Base-by-base conservation (phyloP, 2,329 filamentous ascomycete species). In the Colletotrichum cordylinicola region DNA sequence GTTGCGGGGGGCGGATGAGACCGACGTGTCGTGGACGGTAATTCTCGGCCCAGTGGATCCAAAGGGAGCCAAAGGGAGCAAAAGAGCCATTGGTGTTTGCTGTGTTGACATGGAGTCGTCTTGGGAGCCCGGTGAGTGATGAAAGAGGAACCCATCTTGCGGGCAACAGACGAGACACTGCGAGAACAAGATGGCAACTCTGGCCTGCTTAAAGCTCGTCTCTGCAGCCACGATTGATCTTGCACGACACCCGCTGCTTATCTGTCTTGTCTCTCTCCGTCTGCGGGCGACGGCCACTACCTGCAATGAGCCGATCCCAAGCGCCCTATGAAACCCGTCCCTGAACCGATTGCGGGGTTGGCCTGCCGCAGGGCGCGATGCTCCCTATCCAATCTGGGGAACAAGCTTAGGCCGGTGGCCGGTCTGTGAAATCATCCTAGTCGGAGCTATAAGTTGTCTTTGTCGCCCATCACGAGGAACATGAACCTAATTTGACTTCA, bases 291-390 rank as follows among this genome's bases (percentile, higher is more conserved):
- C n/a, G 29, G 37, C 27, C 48, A 35, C 29, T 21, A 37, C 13
- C 35, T 74, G 60, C 67, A 52, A 27, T 75, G 73, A 75, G 73
- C 73, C 73, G 73, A 72, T 65, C 58, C 39, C 62, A 75, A 75
- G 73, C 73, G 73, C 52, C 52, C 73, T 67, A 61, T 67, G 73
- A 75, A 75, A 75, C 73, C 69, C 15, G 62, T 62, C 55, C 69
- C 69, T 52, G 56, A 13, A 24, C 73, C 61, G 73, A 75, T 62
- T 75, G 69, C 73, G 73, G 73, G 73, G 73, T 75, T 56, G 24
- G 35, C 37, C 61, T 24, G 70, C 55, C 52, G 55, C 66, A 75
- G 72, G 72, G 72, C 72, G 68, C 65, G 61, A 62, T 75, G 72
- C 72, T 75, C 68, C 73, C 69, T 75, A 55, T 29, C n/a, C 58